Conservation (phyloP, 805 yeast genomes). For the Metschnikowia santaceciliae region DNA sequence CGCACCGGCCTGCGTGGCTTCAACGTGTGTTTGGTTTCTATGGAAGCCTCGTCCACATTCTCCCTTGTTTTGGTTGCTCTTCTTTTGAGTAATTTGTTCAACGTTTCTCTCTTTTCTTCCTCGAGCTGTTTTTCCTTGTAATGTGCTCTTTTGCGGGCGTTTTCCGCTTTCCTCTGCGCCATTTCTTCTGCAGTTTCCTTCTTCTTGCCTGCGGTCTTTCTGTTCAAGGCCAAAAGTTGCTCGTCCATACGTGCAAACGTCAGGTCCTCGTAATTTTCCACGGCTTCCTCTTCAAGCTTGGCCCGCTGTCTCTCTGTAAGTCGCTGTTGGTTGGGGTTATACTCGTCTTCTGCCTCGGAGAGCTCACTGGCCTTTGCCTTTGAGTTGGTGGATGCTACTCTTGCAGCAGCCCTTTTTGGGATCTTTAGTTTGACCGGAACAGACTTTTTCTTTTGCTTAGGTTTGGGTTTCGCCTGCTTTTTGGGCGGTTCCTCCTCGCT, state of each 20-base stretch:
- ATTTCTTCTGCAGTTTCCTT: constrained; percentile 79
- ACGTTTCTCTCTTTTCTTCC: constrained; percentile 89
- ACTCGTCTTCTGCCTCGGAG: constrained; percentile 43
- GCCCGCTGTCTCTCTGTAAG: constrained; percentile 59
- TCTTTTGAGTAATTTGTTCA: constrained; percentile 79
- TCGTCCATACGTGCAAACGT: constrained; percentile 30
- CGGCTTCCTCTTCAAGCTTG: constrained; percentile 30
- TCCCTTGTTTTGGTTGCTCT: constrained; percentile 71
- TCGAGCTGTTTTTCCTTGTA: constrained; percentile 77
- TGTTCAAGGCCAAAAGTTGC: constrained; percentile 19
- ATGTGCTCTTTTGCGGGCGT: constrained; percentile 83
- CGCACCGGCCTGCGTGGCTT: constrained; percentile 42
- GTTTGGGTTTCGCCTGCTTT: constrained; percentile 5
- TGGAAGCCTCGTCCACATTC: constrained; percentile 26
- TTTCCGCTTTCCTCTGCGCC: constrained; percentile 77
- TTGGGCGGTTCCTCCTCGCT: constrained; percentile 21
- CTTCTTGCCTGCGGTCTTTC: constrained; percentile 44
- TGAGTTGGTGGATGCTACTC: not conserved
- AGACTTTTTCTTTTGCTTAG: constrained; percentile 14
- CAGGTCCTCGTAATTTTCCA: constrained; percentile 16
- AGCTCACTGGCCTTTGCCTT: constrained; percentile 15
- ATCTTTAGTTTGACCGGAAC: constrained; percentile 14
- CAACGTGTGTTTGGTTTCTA: constrained; percentile 16
- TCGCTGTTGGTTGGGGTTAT: constrained; percentile 44
- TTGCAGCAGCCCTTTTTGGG: constrained; percentile 10